Conservation (phyloP, 1,284 basidiomycete genomes). For the Leucoagaricus sp. region DNA sequence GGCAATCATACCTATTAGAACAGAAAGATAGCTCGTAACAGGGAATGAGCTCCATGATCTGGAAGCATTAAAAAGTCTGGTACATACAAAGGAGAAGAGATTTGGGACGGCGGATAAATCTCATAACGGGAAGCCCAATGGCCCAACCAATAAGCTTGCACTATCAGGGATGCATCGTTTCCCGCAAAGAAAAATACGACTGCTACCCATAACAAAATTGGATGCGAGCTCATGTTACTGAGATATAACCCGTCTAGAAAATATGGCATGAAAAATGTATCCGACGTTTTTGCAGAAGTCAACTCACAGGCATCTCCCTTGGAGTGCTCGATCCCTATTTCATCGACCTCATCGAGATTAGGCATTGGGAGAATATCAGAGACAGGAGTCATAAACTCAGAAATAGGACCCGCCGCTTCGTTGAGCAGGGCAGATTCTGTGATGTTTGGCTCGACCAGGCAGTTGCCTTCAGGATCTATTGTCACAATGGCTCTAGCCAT, state of each 20-base stretch:
- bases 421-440: neutral
- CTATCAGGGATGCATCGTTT: neutral
- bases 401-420: neutral
- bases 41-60: neutral
- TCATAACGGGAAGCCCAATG: neutral
- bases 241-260: neutral
- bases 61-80: neutral
- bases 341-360: neutral
- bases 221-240: constrained; percentile 2
- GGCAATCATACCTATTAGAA: constrained; percentile 22
- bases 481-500: neutral
- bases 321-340: neutral
- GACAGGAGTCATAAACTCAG: neutral
- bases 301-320: constrained; percentile 2
- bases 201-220: neutral
- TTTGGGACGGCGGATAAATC: neutral
- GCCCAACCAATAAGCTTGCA: constrained; percentile 7
- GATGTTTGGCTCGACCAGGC: neutral
- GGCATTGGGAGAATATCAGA: neutral
- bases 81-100: neutral
- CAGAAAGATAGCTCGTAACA: constrained; percentile 16
- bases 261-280: neutral
- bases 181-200: neutral
- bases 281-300: too few species aligned
- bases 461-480: neutral